Base-by-base conservation (phyloP, 257 asterid species). In the Nicotiana otophora region DNA sequence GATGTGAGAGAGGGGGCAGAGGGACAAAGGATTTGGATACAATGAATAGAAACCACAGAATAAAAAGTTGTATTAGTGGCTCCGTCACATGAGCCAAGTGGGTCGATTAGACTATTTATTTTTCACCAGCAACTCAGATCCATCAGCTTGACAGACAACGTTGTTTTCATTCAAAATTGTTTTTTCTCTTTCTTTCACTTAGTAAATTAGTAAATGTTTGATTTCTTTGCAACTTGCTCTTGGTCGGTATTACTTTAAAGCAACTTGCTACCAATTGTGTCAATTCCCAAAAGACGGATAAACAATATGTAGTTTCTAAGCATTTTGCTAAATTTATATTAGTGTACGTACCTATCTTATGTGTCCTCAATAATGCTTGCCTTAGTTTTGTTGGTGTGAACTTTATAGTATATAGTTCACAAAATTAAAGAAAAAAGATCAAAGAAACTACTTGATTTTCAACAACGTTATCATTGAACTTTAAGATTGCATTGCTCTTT, bases 201-300 rank as follows among this genome's bases (percentile, higher is more conserved):
- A 34, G 9, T 30, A 14, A 34, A 42, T 5, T 14, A 34, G 9
- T 30, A 14, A 34, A 42, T 48, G 5, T 23, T 26, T 74, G 26
- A 74, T 48, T 51, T 9, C 2, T 14, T 15, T 74, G 63, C 80
- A 74, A 74, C 80, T 74, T 74, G 63, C 26, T 51, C 46, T 26
- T 74, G 80, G 80, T 74, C 80, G 80, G 72, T 34, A 62, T 20
- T 79, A 60, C 68, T 79, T 79, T 79, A 79, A 60, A 61, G 28
- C 82, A 80, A 80, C 55, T 80, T 80, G 75, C 60, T 14, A 80
- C 42, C 36, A 48, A 20, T 58, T 62, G 39, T 80, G 61, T 80
- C 55, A 61, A 39, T 62, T 61, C 10, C 75, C 75, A 62, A 7
- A 62, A 39, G 69, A 62, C 8, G 17, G 55, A 61, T 78, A 23